Conservation (phyloP, 2,329 filamentous ascomycete species). For the Stagonosporopsis vannaccii region DNA sequence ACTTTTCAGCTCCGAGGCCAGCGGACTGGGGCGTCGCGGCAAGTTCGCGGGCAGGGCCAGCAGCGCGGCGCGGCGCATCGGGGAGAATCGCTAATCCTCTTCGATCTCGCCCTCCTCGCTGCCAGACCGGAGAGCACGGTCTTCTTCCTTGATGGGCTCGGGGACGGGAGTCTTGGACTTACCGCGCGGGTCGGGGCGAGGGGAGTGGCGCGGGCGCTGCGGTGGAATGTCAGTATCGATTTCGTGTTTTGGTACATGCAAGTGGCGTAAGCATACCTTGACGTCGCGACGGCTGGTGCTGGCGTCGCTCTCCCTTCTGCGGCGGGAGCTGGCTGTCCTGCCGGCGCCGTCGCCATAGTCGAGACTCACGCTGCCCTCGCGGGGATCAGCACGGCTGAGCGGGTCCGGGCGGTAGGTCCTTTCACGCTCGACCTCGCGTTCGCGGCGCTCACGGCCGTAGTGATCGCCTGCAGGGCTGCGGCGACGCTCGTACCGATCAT, state of each 20-base stretch:
- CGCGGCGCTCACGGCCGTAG: slow-evolving; percentile 86
- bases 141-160: slow-evolving; percentile 60
- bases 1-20: neutral
- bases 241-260: neutral
- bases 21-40: neutral
- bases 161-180: slow-evolving; percentile 64
- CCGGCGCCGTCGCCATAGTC: slow-evolving; percentile 77
- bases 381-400: slow-evolving; percentile 76
- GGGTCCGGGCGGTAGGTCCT: slow-evolving; percentile 66
- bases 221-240: neutral
- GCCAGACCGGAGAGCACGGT: slow-evolving; percentile 76
- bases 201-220: slow-evolving; percentile 59
- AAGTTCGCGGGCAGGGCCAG: neutral
- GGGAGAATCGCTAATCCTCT: slow-evolving; percentile 61
- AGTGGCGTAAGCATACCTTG: slow-evolving; percentile 49
- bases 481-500: slow-evolving; percentile 53
- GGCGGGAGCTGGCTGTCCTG: slow-evolving; percentile 65
- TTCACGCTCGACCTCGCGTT: slow-evolving; percentile 90
- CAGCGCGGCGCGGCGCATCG: neutral
- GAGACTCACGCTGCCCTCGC: slow-evolving; percentile 77
- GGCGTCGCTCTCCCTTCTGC: slow-evolving; percentile 77
- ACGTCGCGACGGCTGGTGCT: slow-evolving; percentile 51
- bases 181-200: slow-evolving; percentile 58
- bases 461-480: slow-evolving; percentile 69
- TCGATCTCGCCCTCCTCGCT: slow-evolving; percentile 99